Evolutionary conservation across 192 early-diverging fungal species (phyloP).

Genomic region (Gaertneriomyces sp.): DNA sequence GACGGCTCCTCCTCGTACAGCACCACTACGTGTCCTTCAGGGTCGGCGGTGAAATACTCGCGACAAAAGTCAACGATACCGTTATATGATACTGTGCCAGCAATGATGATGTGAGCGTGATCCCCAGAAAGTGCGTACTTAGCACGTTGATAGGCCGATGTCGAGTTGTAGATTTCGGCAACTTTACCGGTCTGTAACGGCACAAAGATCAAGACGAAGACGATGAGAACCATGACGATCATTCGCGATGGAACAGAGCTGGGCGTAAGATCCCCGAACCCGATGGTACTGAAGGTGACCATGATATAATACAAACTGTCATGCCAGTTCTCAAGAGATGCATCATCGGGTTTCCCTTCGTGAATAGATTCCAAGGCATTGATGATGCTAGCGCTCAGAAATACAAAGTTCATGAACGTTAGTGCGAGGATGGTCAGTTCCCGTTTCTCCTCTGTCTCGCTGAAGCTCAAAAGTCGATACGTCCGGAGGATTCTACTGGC

Average conservation of each 20-base stretch:
- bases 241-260: slow-evolving; percentile 44
- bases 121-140: slow-evolving; percentile 22
- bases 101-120: slow-evolving; percentile 45
- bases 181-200: slow-evolving; percentile 49
- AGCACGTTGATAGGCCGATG: slow-evolving; percentile 45
- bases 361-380: slow-evolving; percentile 50
- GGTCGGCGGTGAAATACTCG: slow-evolving; percentile 46
- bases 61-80: slow-evolving; percentile 49
- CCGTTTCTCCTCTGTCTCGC: slow-evolving; percentile 50
- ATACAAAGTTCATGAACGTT: slow-evolving; percentile 53
- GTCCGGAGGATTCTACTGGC: slow-evolving; percentile 50
- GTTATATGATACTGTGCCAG: slow-evolving; percentile 37
- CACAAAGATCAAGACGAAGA: slow-evolving; percentile 50
- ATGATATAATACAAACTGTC: slow-evolving; percentile 57
- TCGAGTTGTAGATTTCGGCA: slow-evolving; percentile 47
- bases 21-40: slow-evolving; percentile 39
- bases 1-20: slow-evolving; percentile 34
- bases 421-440: slow-evolving; percentile 48
- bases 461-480: slow-evolving; percentile 47
- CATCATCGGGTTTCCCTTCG: slow-evolving; percentile 2
- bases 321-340: slow-evolving; percentile 46
- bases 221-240: slow-evolving; percentile 52
- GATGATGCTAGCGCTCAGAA: slow-evolving; percentile 50
- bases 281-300: slow-evolving; percentile 56
- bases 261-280: slow-evolving; percentile 55